Base-by-base conservation (phyloP, 192 early-diverging fungal species). In the Gigaspora rosea region DNA sequence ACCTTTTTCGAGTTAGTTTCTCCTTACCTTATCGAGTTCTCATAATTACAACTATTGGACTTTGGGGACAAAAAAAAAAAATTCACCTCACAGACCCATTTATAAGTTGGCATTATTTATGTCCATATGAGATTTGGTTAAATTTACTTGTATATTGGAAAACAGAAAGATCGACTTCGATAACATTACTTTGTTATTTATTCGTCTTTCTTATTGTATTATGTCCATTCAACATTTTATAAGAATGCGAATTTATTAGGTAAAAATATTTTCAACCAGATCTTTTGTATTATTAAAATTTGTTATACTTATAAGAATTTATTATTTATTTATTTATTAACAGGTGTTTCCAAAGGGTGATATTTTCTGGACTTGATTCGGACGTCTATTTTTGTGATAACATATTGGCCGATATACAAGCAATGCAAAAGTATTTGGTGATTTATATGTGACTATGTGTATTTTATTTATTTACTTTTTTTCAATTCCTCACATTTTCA, bases 341-440 rank as follows among this genome's bases (percentile, higher is more conserved):
- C 78, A 91, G 90, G 75, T 81, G 87, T 16, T 64, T 90, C 58
- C 72, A 72, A 47, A 82, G 89, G 47, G 78, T 88, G 4, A 49
- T 88, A 41, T 88, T 84, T 57, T 84, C 85, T n/a, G 80, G 79
- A 64, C 56, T 91, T 32, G 76, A 81, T 63, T 49, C 83, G 5
- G 81, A 84, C 68, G 92, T 94, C 4, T 86, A 83, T 35, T 87
- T 94, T 69, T 84, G 82, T 0, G 97, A 99, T 76, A 88, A 96
- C 33, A 91, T 99, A 48, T 82, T 99, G 65, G 96, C 96, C 0
- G 97, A 99, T 88, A 94, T 98, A 98, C 96, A 0, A 95, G 93
- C 71, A 97, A 95, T 82, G 93, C 96, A 3, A 89, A 92, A 61
- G 92, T 96, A 20, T 85, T 97, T 71, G 93, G 94, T 12, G 97